These are phyloP conservation scores for Marasmius sp. DNA, from an alignment of 1,284 basidiomycete genomes.

Conservation along the genomic window DNA sequence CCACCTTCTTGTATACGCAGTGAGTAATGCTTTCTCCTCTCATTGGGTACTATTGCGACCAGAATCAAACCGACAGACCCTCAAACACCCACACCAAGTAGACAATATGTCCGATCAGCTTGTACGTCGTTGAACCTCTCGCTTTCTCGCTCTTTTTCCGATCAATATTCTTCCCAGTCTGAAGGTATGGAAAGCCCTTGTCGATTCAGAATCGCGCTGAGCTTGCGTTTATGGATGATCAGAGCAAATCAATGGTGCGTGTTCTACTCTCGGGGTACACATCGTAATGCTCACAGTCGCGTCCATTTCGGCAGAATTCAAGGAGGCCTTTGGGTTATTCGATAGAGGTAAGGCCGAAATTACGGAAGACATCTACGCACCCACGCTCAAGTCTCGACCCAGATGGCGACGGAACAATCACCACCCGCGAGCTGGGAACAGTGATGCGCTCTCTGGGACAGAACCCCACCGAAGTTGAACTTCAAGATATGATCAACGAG, in stretches of 20 bases:
- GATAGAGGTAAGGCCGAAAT: constrained; percentile 68
- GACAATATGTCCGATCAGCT: constrained; percentile 5
- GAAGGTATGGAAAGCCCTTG: background rate
- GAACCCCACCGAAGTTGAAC: constrained; percentile 86
- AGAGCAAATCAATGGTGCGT: constrained; percentile 13
- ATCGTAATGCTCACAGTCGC: background rate
- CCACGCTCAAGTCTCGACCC: constrained; percentile 2
- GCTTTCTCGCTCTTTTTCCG: background rate
- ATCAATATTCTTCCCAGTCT: background rate
- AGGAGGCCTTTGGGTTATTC: constrained; percentile 88
- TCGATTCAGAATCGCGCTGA: background rate
- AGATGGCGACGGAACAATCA: constrained; percentile 92
- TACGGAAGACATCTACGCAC: background rate
- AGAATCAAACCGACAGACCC: background rate
- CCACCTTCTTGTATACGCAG: too few relatives aligned
- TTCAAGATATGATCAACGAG: constrained; percentile 90
- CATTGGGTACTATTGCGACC: too few relatives aligned
- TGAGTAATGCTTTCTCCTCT: too few relatives aligned
- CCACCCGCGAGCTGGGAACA: constrained; percentile 85
- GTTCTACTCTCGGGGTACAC: background rate
- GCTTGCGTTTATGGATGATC: background rate
- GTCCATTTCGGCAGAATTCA: constrained; percentile 43
- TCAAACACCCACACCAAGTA: background rate
- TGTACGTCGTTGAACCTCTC: background rate
- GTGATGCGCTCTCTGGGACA: constrained; percentile 91